Evolutionary conservation across 352 stramenopile genomes (phyloP), one percentile per base, ranked within the genome.

Genomic region (Phytopythium montanum): DNA sequence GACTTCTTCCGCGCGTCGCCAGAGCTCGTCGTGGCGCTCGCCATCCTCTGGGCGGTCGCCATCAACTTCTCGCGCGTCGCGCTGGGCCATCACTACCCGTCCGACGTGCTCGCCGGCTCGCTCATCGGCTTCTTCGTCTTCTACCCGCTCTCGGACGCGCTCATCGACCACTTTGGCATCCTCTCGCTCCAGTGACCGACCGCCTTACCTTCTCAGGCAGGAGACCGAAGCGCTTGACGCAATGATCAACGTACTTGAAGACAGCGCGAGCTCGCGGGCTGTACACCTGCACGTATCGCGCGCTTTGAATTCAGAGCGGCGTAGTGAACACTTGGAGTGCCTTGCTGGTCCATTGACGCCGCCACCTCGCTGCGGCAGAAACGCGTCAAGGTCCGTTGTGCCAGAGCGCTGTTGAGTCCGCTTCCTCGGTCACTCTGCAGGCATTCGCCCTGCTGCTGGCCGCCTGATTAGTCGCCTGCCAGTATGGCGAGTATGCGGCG

Each of bases 31-130:
- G 60, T 68, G 42, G 66, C 68, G 44, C 50, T 82, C 18, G 55
- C 70, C 29, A 38, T 82, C 18, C 1, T 77, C 13, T 88, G 78
- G 78, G 78, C 60, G 28, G 36, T 78, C n/a, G 50, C 66, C 25
- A 85, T 86, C 57, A 68, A 68, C 62, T 81, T 86, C 50, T 84
- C 73, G 12, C 75, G 78, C 26, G 53, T 88, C 23, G 78, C 78
- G 12, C 68, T 88, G 19, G 78, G 78, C 10, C 78, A 76, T 29
- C 78, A 88, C 65, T 88, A 86, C 61, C 75, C 73, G 4, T 85
- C 75, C 50, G 78, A 88, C 61, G 68, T 88, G 9, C 23, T 85
- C 21, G 66, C 67, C 3, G 78, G 78, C 12, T 64, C 68, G 16
- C 48, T 69, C 12, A 75, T 88, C 56, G 78, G 78, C n/a, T 62